phyloP scores from a whole-genome alignment of 805 yeast genomes.

The Lachancea mirantina region DNA sequence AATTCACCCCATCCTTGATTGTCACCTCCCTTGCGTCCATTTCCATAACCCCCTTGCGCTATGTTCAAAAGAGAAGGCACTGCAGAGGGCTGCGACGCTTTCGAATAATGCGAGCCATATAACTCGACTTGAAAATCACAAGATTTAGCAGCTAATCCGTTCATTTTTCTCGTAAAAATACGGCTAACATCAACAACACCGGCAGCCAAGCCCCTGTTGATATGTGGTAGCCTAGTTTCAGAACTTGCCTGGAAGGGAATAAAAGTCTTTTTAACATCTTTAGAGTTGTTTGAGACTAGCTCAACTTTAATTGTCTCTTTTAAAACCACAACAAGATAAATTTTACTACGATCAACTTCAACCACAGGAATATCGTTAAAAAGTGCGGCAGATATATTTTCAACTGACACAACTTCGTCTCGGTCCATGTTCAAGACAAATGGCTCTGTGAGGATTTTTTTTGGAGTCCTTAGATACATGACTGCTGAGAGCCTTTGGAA shows the following conservation, averaged over 20 bases:
- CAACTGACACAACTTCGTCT: slow-evolving; percentile 50
- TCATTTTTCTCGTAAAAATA: slow-evolving; percentile 59
- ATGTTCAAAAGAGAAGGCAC: slow-evolving; percentile 28
- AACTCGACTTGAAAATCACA: slow-evolving; percentile 66
- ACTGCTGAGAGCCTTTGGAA: slow-evolving; percentile 66
- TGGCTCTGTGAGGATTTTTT: slow-evolving; percentile 67
- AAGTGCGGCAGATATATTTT: slow-evolving; percentile 69
- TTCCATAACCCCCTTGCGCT: slow-evolving; percentile 10
- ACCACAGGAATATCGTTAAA: slow-evolving; percentile 68
- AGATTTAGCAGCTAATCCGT: slow-evolving; percentile 52
- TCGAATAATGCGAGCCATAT: slow-evolving; percentile 54
- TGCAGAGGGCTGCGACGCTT: background rate
- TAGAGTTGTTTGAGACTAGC: slow-evolving; percentile 10
- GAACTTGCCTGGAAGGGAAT: slow-evolving; percentile 15
- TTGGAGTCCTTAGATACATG: slow-evolving; percentile 59
- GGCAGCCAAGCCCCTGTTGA: slow-evolving; percentile 77
- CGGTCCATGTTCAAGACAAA: slow-evolving; percentile 61
- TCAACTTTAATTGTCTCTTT: slow-evolving; percentile 59
- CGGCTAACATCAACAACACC: slow-evolving; percentile 84
- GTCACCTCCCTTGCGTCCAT: slow-evolving; percentile 6
- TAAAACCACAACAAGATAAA: slow-evolving; percentile 68
- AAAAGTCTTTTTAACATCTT: slow-evolving; percentile 16
- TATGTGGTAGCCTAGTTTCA: slow-evolving; percentile 28
- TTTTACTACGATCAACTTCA: slow-evolving; percentile 55
- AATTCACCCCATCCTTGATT: slow-evolving; percentile 88